Conservation (phyloP, 108 stramenopile species). For the Skeletonema costatum region DNA sequence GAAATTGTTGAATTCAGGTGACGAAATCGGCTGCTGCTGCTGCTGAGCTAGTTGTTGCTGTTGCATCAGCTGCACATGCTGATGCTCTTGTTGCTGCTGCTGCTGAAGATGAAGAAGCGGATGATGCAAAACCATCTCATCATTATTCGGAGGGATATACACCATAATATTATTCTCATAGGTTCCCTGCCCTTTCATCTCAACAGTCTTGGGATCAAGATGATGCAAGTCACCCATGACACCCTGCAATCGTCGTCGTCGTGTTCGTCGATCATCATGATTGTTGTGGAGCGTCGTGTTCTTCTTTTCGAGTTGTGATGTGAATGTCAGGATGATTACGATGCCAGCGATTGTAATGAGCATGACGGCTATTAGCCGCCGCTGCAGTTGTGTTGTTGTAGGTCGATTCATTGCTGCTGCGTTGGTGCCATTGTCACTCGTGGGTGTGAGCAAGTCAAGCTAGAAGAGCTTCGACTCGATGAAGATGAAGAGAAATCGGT, state of each 20-base stretch:
- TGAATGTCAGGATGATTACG: neutral
- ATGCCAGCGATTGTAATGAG: neutral
- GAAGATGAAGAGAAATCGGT: no score
- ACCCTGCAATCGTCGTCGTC: neutral
- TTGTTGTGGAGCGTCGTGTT: neutral
- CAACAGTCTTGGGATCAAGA: constrained; percentile 10
- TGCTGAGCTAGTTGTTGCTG: neutral
- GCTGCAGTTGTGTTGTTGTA: neutral
- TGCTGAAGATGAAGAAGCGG: neutral
- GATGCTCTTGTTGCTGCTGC: neutral
- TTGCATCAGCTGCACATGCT: neutral
- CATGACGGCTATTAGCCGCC: neutral
- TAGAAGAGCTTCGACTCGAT: no score
- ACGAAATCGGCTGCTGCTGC: neutral
- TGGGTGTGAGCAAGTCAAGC: no score
- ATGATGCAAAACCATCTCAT: neutral
- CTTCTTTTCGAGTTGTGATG: neutral
- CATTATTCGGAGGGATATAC: neutral
- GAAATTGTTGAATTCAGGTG: neutral
- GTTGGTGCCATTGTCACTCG: neutral
- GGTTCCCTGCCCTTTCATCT: neutral
- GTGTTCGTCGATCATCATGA: neutral
- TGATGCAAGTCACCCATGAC: neutral
- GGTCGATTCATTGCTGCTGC: neutral
- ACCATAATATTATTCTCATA: neutral